phyloP scores from a whole-genome alignment of 257 asterid species.

The Nicotiana knightiana region DNA sequence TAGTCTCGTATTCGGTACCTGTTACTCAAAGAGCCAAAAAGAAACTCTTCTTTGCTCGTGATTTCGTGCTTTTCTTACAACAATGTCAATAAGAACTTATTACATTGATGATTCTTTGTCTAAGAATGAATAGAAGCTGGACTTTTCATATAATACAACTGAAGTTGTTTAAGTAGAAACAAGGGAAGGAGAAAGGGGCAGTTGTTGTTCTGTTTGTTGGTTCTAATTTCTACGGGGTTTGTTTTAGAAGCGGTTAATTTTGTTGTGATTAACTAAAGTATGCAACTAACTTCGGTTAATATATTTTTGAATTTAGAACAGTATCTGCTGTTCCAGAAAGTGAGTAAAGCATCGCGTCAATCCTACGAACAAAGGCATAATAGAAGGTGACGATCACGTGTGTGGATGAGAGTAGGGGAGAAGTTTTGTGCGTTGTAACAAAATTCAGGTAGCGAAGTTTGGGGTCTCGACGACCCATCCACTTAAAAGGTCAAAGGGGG shows the following conservation, averaged over 20 bases:
- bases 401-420: slow-evolving; percentile 22
- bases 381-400: slow-evolving; percentile 3
- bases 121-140: neutral
- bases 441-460: slow-evolving; percentile 37
- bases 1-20: no score
- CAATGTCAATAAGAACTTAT: neutral
- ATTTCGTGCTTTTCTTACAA: neutral
- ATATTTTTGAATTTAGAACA: neutral
- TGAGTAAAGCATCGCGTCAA: neutral
- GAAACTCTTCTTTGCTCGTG: neutral
- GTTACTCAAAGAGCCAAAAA: no score
- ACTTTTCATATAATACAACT: neutral
- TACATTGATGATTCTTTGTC: neutral
- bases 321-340: neutral
- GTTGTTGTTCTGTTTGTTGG: slow-evolving; percentile 6
- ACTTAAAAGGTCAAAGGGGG: slow-evolving; percentile 39
- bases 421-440: neutral
- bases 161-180: neutral
- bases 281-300: slow-evolving; percentile 5
- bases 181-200: neutral
- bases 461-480: slow-evolving; percentile 23
- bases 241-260: slow-evolving; percentile 43
- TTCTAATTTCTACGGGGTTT: slow-evolving; percentile 21
- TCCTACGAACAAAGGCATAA: neutral
- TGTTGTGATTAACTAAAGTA: slow-evolving; percentile 25